Evolutionary conservation across 1,284 basidiomycete genomes (phyloP).

Genomic region (Naganishia sp.): DNA sequence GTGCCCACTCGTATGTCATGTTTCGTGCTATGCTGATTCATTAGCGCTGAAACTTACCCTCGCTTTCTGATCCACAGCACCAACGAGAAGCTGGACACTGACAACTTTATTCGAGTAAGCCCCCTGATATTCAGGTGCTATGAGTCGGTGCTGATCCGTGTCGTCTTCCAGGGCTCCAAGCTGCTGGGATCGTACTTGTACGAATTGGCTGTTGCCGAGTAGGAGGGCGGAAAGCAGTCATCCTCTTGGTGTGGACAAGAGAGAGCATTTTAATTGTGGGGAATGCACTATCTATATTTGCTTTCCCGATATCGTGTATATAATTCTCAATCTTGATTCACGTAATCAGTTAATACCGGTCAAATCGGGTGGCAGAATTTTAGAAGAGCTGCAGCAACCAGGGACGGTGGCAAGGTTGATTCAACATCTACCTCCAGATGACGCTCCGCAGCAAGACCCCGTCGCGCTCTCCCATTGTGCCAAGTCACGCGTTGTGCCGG

Average conservation of each 20-base stretch:
- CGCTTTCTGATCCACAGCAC: conserved; percentile 56
- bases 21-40: too few relatives aligned
- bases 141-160: background rate
- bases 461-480: too few relatives aligned
- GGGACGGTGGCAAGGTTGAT: background rate
- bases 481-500: too few relatives aligned
- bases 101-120: conserved; percentile 81
- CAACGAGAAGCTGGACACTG: conserved; percentile 92
- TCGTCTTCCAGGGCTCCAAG: conserved; percentile 59
- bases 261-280: too few relatives aligned
- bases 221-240: background rate
- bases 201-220: conserved; percentile 62
- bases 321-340: too few relatives aligned
- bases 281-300: too few relatives aligned
- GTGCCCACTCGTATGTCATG: conserved; percentile 60
- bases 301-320: too few relatives aligned
- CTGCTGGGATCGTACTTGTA: conserved; percentile 80
- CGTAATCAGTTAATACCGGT: too few relatives aligned
- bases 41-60: background rate
- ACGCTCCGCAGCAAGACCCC: too few relatives aligned
- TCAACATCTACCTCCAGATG: background rate
- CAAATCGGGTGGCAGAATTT: too few relatives aligned
- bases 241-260: too few relatives aligned
- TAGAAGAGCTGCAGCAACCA: too few relatives aligned
- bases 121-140: background rate